Base-by-base conservation (phyloP, 352 stramenopile species). In the Globisporangium rhizosaccharum region DNA sequence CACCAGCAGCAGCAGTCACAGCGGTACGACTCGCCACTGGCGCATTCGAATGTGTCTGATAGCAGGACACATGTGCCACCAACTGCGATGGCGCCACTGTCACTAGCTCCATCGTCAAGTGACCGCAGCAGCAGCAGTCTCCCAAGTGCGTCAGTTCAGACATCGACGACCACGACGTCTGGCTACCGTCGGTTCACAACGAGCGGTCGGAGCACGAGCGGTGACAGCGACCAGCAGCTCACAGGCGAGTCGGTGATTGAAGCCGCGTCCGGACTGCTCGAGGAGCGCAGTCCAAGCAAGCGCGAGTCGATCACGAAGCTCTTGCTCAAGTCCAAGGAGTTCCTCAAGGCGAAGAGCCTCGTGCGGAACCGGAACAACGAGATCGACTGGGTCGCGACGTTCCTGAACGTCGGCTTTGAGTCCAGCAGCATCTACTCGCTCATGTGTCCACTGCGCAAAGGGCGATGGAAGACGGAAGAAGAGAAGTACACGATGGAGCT, bases 321-420 rank as follows among this genome's bases (percentile, higher is more conserved):
- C 51, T 57, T 86, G 58, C 54, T 86, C n/a, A 77, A 88, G 62
- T 88, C 73, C 39, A 84, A 86, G 58, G 78, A 86, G 45, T 82
- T 88, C 33, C 51, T 87, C 12, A 73, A 79, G 39, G 73, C 76
- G 1, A 85, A 76, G 55, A 77, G 56, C 23, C 64, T 90, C 20
- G 76, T 90, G 39, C 80, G 78, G 47, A 90, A 88, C 64, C 76
- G 74, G 37, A 75, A 85, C 65, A 83, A 88, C 36, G 80, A 90
- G 56, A 86, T 90, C 56, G 82, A 92, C 58, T 92, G 79, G 82
- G 77, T 88, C 10, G 76, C 79, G 0, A 88, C 76, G 10, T 92
- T 92, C 46, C 55, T 92, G 1, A 86, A 80, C 12, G 76, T 90
- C 1, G 82, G 82, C 23, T 92, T 90, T 46, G 78, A 88, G 56